Percentiles rank a stretch among this genome's conserved stretches.
phyloP scores from a whole-genome alignment of 1,284 basidiomycete species.

The Austroboletus niveus region DNA sequence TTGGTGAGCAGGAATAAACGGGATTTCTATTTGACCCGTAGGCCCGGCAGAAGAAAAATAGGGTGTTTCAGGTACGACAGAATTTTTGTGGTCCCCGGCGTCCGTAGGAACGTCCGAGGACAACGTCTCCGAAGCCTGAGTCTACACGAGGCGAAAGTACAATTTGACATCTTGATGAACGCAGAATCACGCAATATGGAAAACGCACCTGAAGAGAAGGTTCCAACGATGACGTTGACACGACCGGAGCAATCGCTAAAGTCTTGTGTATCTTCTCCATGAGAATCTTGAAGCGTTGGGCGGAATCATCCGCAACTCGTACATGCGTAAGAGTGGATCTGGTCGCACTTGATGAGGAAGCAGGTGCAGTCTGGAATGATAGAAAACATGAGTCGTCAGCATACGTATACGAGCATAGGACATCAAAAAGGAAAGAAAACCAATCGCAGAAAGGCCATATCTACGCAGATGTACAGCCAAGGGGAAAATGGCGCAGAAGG shows the following conservation, averaged over 20 bases:
- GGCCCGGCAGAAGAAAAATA: slow-evolving; percentile 19
- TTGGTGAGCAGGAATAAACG: slow-evolving; percentile 64
- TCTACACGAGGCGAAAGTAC: slow-evolving; percentile 6
- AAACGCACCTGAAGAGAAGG: slow-evolving; percentile 8
- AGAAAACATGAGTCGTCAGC: slow-evolving; percentile 12
- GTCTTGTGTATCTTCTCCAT: slow-evolving; percentile 53
- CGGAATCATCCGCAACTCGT: slow-evolving; percentile 13
- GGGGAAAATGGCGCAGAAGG: slow-evolving; percentile 1
- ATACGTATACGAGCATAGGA: not conserved
- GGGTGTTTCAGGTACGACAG: slow-evolving; percentile 7
- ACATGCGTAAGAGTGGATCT: slow-evolving; percentile 20
- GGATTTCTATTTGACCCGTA: slow-evolving; percentile 58
- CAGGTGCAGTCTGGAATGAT: slow-evolving; percentile 6
- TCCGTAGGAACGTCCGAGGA: slow-evolving; percentile 1
- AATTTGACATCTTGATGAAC: not conserved
- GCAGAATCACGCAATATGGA: not conserved
- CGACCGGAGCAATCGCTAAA: slow-evolving; percentile 53
- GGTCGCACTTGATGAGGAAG: slow-evolving; percentile 2
- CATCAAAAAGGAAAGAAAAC: slow-evolving; percentile 3
- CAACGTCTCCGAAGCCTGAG: slow-evolving; percentile 7
- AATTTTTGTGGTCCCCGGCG: slow-evolving; percentile 3
- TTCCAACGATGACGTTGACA: slow-evolving; percentile 33
- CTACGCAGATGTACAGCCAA: slow-evolving; percentile 1
- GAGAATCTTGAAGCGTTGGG: slow-evolving; percentile 46
- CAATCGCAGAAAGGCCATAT: slow-evolving; percentile 17